These are phyloP conservation scores for Euphorbia peplus DNA, from an alignment of 345 rosid genomes.

Conservation along the genomic window DNA sequence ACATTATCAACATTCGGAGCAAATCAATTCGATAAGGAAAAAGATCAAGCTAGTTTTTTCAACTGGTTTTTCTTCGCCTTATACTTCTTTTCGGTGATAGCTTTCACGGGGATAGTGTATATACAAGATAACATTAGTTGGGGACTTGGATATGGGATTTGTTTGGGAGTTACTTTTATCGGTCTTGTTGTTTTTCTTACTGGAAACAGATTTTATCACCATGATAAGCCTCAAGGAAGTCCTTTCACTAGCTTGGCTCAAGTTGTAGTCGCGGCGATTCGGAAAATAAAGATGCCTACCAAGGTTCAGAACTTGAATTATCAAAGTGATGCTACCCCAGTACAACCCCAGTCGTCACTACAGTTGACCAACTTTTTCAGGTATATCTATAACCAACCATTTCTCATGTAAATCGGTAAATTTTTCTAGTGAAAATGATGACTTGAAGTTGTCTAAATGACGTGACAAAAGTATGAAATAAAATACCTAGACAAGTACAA, in stretches of 20 bases:
- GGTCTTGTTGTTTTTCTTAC: constrained; percentile 30
- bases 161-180: constrained; percentile 26
- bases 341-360: background rate
- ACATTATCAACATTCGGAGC: constrained; percentile 29
- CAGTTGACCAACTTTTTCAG: background rate
- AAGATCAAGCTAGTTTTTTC: constrained; percentile 43
- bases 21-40: constrained; percentile 36
- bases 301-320: constrained; percentile 35
- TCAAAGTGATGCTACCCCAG: background rate
- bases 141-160: constrained; percentile 49
- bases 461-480: no score
- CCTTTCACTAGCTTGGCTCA: background rate
- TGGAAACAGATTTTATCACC: constrained; percentile 39
- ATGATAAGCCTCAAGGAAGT: background rate
- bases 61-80: constrained; percentile 42
- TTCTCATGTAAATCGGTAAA: no score
- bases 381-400: no score
- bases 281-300: background rate
- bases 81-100: constrained; percentile 19
- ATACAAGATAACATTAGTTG: constrained; percentile 47
- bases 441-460: no score
- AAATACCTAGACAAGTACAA: no score
- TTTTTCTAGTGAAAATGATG: no score
- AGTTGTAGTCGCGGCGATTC: background rate
- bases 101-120: constrained; percentile 36